Evolutionary conservation across 257 asterid species (phyloP).

Genomic region (Solanum gandarillasii): DNA sequence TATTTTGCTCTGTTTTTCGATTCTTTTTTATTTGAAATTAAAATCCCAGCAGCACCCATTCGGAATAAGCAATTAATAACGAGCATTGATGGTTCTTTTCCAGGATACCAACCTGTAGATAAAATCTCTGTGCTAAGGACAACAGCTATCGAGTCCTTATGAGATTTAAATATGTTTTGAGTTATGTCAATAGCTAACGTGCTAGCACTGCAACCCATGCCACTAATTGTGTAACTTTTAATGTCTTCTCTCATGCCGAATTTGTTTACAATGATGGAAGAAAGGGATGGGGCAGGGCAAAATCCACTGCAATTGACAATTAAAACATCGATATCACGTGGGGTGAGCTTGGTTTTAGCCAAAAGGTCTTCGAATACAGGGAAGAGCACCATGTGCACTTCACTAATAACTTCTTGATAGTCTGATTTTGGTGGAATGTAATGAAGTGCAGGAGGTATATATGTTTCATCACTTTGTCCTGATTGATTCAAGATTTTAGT

Average conservation of each 20-base stretch:
- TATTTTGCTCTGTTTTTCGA: conserved; percentile 39
- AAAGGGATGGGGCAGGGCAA: conserved; percentile 71
- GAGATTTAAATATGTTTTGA: conserved; percentile 22
- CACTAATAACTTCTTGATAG: conserved; percentile 47
- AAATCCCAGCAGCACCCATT: conserved; percentile 70
- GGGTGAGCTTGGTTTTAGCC: conserved; percentile 23
- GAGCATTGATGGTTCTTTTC: conserved; percentile 49
- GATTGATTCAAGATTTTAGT: conserved; percentile 48
- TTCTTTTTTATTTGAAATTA: conserved; percentile 37
- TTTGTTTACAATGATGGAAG: conserved; percentile 39
- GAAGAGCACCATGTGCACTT: conserved; percentile 49
- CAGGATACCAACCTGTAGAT: conserved; percentile 84
- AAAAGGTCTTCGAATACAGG: conserved; percentile 48
- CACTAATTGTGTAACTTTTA: conserved; percentile 51
- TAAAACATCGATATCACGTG: conserved; percentile 45
- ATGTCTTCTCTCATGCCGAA: conserved; percentile 52
- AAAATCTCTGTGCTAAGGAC: conserved; percentile 68
- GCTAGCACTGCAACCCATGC: conserved; percentile 95
- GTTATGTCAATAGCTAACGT: conserved; percentile 70
- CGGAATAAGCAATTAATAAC: conserved; percentile 68
- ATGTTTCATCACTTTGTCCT: conserved; percentile 59
- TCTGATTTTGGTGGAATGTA: conserved; percentile 58
- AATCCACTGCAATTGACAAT: conserved; percentile 91
- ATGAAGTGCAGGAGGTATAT: conserved; percentile 62
- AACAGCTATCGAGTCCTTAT: conserved; percentile 32